These are phyloP conservation scores for Xylaria telfairii DNA, from an alignment of 495 filamentous ascomycete genomes.

Conservation along the genomic window DNA sequence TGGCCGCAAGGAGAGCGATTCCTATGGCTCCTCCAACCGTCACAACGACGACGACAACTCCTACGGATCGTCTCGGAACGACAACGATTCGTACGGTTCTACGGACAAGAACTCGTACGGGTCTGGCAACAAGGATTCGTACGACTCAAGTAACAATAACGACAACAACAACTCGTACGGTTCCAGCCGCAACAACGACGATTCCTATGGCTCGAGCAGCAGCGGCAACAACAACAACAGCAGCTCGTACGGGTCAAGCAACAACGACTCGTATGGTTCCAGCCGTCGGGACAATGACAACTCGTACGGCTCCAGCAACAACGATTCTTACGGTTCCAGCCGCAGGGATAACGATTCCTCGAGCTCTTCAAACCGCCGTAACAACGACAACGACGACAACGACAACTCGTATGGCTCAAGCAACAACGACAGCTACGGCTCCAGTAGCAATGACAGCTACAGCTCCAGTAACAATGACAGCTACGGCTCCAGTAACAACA, in stretches of 20 bases:
- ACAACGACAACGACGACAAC: slow-evolving; percentile 4
- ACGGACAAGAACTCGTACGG: slow-evolving; percentile 32
- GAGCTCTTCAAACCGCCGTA: slow-evolving; percentile 18
- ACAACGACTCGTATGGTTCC: slow-evolving; percentile 31
- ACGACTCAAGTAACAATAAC: slow-evolving; percentile 28
- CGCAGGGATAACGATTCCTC: slow-evolving; percentile 12
- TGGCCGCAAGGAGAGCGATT: slow-evolving; percentile 3
- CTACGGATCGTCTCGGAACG: slow-evolving; percentile 26
- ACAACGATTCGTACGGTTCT: slow-evolving; percentile 27
- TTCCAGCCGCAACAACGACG: slow-evolving; percentile 12
- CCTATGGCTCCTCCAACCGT: slow-evolving; percentile 22
- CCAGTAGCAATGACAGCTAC: slow-evolving; percentile 6
- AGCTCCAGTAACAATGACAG: slow-evolving; percentile 5
- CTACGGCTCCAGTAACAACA: slow-evolving; percentile 24
- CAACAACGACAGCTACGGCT: slow-evolving; percentile 29
- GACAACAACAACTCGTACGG: slow-evolving; percentile 18
- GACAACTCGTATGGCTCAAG: background rate
- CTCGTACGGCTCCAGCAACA: slow-evolving; percentile 25
- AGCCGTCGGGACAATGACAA: slow-evolving; percentile 23
- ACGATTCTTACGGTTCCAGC: slow-evolving; percentile 15
- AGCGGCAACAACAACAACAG: slow-evolving; percentile 6
- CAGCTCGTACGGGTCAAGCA: slow-evolving; percentile 23
- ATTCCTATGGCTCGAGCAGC: slow-evolving; percentile 29
- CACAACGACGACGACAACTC: slow-evolving; percentile 26
- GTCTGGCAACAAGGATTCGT: slow-evolving; percentile 40